Evolutionary conservation across 2,329 filamentous ascomycete species (phyloP).

Genomic region (Nemania bipapillata): DNA sequence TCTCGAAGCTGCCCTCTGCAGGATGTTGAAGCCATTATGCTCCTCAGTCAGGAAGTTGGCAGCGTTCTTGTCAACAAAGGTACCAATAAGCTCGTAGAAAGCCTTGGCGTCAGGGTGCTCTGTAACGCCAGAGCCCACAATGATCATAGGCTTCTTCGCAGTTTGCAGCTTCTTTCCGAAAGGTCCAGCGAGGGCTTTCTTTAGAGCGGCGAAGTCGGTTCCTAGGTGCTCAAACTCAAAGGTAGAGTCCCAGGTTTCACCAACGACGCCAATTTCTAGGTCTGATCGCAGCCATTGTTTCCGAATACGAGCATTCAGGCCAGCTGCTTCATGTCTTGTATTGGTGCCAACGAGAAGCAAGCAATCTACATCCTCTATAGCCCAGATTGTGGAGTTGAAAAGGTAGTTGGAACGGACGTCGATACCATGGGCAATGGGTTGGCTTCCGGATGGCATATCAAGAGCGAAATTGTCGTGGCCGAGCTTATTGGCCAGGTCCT

Average conservation of each 20-base stretch:
- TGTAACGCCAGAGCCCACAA: conserved; percentile 89
- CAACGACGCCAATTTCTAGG: conserved; percentile 89
- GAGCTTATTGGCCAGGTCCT: conserved; percentile 95
- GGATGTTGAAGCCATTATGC: conserved; percentile 97
- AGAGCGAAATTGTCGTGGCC: conserved; percentile 95
- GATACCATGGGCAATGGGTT: conserved; percentile 88
- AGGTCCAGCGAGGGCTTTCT: conserved; percentile 82
- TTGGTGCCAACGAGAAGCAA: conserved; percentile 96
- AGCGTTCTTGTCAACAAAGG: conserved; percentile 93
- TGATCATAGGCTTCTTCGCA: conserved; percentile 94
- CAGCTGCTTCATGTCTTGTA: conserved; percentile 92
- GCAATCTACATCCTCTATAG: conserved; percentile 91
- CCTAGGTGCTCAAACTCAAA: conserved; percentile 96
- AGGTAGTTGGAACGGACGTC: conserved; percentile 94
- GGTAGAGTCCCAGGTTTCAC: conserved; percentile 90
- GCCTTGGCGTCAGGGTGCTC: conserved; percentile 92
- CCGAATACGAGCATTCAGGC: conserved; percentile 93
- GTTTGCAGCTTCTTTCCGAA: conserved; percentile 92
- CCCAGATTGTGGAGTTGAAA: conserved; percentile 95
- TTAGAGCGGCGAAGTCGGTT: conserved; percentile 79
- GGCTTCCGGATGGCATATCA: conserved; percentile 84
- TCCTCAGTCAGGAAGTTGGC: conserved; percentile 86
- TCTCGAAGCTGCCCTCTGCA: conserved; percentile 91
- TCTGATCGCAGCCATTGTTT: conserved; percentile 98
- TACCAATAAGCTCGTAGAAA: conserved; percentile 89